Evolutionary conservation across 2,329 filamentous ascomycete species (phyloP).

Genomic region (Pseudocercospora crystallina): DNA sequence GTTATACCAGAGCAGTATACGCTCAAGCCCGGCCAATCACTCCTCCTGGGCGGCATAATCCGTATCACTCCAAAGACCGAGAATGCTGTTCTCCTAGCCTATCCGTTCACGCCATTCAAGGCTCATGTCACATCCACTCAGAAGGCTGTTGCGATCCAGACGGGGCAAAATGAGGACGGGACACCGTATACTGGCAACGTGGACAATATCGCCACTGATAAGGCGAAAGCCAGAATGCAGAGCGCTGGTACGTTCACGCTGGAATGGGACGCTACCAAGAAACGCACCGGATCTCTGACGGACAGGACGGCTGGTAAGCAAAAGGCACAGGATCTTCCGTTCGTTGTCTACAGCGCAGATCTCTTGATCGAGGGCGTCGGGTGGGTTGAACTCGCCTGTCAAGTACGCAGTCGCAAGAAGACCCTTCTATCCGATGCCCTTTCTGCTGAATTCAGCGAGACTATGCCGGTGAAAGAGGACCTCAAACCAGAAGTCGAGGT

Average conservation of each 20-base stretch:
- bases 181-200: conserved; percentile 57
- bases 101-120: conserved; percentile 77
- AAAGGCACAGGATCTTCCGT: conserved; percentile 70
- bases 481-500: conserved; percentile 73
- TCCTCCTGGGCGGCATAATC: conserved; percentile 78
- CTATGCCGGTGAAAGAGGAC: conserved; percentile 18
- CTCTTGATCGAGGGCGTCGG: conserved; percentile 89
- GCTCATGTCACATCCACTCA: conserved; percentile 75
- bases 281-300: conserved; percentile 72
- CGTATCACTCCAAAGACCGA: conserved; percentile 75
- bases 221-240: conserved; percentile 34
- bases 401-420: conserved; percentile 59
- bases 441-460: conserved; percentile 18
- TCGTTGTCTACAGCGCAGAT: conserved; percentile 75
- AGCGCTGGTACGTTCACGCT: conserved; percentile 75
- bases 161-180: conserved; percentile 45
- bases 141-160: conserved; percentile 75
- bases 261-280: conserved; percentile 78
- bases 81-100: conserved; percentile 69
- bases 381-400: conserved; percentile 85
- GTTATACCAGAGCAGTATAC: conserved; percentile 70
- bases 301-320: conserved; percentile 59
- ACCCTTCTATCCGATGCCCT: conserved; percentile 24
- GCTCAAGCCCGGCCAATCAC: conserved; percentile 73
- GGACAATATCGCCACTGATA: conserved; percentile 57